Evolutionary conservation across 768 basidiomycete genomes (phyloP).

Genomic region (Russula sp.): DNA sequence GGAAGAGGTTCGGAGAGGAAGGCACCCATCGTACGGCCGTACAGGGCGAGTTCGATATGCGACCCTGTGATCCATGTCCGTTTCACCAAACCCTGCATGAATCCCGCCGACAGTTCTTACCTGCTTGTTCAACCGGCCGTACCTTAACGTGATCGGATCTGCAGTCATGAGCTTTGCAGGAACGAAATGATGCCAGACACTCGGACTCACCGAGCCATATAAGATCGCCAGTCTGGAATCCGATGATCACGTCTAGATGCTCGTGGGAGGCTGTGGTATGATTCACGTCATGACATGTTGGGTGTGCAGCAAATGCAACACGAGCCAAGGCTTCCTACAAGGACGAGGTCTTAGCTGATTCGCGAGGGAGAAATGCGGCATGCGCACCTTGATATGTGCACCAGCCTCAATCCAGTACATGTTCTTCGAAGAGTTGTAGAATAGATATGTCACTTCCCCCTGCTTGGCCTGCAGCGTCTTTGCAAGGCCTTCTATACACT

Average conservation of each 20-base stretch:
- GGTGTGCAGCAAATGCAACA: constrained; percentile 79
- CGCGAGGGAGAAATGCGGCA: neutral
- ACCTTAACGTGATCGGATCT: constrained; percentile 79
- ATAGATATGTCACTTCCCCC: constrained; percentile 81
- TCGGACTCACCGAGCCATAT: constrained; percentile 77
- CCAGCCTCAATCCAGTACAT: constrained; percentile 85
- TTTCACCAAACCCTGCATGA: neutral
- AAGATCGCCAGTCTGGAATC: constrained; percentile 91
- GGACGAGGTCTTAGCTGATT: neutral
- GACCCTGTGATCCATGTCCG: constrained; percentile 44
- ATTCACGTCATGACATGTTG: constrained; percentile 91
- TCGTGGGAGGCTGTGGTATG: constrained; percentile 68
- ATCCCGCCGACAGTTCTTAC: constrained; percentile 33
- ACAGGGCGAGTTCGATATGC: constrained; percentile 73
- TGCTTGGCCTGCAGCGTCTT: constrained; percentile 69
- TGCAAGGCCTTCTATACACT: constrained; percentile 69
- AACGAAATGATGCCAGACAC: constrained; percentile 4
- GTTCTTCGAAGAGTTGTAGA: constrained; percentile 82
- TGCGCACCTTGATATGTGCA: constrained; percentile 70
- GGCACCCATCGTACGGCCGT: constrained; percentile 92
- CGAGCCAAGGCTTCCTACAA: constrained; percentile 77
- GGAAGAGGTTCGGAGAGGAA: constrained; percentile 60
- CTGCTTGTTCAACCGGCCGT: constrained; percentile 85
- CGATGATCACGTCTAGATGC: constrained; percentile 82
- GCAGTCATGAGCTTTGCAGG: constrained; percentile 3